Percentiles rank a stretch among this genome's conserved stretches.
phyloP scores from a whole-genome alignment of 148 eudicot species.

The Fagopyrum homotropicum region DNA sequence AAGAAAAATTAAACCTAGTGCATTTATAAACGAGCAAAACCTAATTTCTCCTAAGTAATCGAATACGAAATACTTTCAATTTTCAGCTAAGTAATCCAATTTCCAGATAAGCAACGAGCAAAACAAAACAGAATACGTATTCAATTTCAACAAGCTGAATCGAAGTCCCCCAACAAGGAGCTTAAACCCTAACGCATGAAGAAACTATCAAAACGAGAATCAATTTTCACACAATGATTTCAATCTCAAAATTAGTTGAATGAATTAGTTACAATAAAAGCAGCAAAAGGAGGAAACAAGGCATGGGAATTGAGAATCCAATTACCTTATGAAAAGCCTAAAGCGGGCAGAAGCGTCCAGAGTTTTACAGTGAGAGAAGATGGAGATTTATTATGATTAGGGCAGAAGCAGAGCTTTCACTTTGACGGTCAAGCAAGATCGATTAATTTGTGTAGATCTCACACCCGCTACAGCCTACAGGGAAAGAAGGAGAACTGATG shows the following conservation, averaged over 20 bases:
- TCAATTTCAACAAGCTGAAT: not conserved
- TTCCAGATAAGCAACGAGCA: too few relatives aligned
- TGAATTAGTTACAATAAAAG: not conserved
- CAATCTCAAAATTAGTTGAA: not conserved
- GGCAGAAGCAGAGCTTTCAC: not conserved
- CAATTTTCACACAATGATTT: not conserved
- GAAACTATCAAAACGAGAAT: not conserved
- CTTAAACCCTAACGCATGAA: conserved; percentile 7
- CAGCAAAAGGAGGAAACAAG: not conserved
- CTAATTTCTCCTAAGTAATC: not conserved
- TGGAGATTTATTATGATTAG: not conserved
- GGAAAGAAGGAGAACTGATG: conserved; percentile 4
- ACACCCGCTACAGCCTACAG: conserved; percentile 1
- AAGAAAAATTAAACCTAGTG: too few relatives aligned
- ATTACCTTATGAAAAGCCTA: not conserved
- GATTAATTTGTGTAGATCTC: not conserved
- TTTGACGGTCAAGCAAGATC: not conserved
- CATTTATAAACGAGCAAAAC: not conserved
- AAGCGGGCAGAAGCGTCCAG: not conserved
- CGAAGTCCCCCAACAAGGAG: not conserved
- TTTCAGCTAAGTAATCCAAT: too few relatives aligned
- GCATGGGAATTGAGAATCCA: not conserved
- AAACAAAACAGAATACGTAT: too few relatives aligned
- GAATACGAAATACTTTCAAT: not conserved
- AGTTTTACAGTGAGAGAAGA: not conserved